These are phyloP conservation scores for Citrus australasica DNA, from an alignment of 345 rosid species.

Conservation along the genomic window DNA sequence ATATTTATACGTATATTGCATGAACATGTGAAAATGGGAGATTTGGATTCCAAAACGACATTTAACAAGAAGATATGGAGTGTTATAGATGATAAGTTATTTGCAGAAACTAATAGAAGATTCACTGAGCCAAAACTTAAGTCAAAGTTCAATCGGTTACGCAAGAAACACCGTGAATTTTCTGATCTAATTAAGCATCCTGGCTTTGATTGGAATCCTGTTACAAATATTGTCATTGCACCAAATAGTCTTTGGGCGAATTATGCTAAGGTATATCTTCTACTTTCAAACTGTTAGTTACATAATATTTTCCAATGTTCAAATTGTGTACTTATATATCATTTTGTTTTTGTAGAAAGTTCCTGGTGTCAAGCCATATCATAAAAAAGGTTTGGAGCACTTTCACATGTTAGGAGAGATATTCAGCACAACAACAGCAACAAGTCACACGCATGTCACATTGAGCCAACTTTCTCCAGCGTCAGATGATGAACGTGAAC, in stretches of 20 bases:
- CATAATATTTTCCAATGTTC: not conserved
- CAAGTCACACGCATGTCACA: not conserved
- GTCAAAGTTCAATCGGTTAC: not conserved
- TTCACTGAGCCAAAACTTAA: constrained; percentile 7
- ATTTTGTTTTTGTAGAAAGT: not conserved
- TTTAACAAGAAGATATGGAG: not conserved
- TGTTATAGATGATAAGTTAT: not conserved
- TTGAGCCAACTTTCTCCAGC: not conserved
- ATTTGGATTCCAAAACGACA: not conserved
- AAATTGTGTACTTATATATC: not conserved
- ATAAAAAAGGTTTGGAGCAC: not conserved
- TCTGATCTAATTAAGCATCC: constrained; percentile 3
- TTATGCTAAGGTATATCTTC: not conserved
- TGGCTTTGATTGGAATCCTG: constrained; percentile 1
- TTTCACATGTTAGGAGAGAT: not conserved
- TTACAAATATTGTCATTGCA: not conserved
- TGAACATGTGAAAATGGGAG: constrained; percentile 1
- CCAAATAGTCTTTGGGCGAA: not conserved
- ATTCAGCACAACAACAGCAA: not conserved
- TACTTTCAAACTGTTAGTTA: too few species aligned
- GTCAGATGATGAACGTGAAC: not conserved
- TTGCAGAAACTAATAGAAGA: not conserved
- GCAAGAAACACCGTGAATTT: constrained; percentile 8
- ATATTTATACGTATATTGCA: not conserved
- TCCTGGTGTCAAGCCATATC: not conserved